These are phyloP conservation scores for Chytriomyces sp. DNA, from an alignment of 192 early-diverging fungal genomes.

Conservation along the genomic window DNA sequence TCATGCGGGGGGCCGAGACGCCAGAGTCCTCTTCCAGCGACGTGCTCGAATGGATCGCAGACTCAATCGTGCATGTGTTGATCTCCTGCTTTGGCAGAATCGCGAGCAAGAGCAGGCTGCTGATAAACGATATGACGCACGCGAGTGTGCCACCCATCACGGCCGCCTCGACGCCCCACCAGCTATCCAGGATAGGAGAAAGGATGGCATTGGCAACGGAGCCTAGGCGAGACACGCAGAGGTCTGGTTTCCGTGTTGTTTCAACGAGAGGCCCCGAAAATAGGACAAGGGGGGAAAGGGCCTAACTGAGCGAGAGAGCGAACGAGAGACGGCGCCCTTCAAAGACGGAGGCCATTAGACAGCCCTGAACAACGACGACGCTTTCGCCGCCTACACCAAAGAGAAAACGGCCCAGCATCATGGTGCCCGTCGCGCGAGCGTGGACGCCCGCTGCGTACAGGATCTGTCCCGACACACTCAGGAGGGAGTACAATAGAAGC, in stretches of 20 bases:
- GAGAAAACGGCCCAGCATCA: constrained; percentile 51
- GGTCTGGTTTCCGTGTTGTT: constrained; percentile 33
- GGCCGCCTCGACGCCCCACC: constrained; percentile 29
- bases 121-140: constrained; percentile 51
- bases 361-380: constrained; percentile 53
- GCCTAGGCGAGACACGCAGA: constrained; percentile 54
- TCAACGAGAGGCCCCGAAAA: background rate
- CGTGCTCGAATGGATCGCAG: background rate
- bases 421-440: constrained; percentile 41
- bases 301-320: constrained; percentile 55
- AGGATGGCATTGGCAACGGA: constrained; percentile 57
- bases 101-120: constrained; percentile 35
- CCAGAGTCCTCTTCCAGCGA: background rate
- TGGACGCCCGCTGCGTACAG: constrained; percentile 63
- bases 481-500: constrained; percentile 51
- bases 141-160: constrained; percentile 50
- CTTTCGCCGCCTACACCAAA: constrained; percentile 59
- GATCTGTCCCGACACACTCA: constrained; percentile 58
- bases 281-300: background rate
- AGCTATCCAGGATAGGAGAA: constrained; percentile 50
- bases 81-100: constrained; percentile 40
- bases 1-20: background rate
- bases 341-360: constrained; percentile 53
- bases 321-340: constrained; percentile 52
- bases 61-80: background rate